Base-by-base conservation (phyloP, 2,329 filamentous ascomycete genomes). In the Trichophaea hybrida region DNA sequence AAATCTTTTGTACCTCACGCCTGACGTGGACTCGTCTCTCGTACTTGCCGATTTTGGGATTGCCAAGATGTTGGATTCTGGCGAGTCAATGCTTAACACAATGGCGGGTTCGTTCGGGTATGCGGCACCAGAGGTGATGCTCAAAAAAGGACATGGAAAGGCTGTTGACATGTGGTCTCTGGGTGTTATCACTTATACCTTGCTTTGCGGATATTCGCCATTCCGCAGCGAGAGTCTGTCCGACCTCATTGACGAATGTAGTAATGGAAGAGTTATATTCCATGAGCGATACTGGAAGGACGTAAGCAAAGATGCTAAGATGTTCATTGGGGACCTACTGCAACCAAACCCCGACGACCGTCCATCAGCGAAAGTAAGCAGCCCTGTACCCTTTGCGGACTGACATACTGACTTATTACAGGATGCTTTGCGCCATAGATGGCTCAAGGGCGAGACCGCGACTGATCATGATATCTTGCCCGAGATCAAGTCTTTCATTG, bases 101-200 rank as follows among this genome's bases (percentile, higher is more conserved):
- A 98, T 98, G 93, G 93, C 93, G 48, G 93, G 93, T 48, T 97
- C 93, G 0, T 97, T 98, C 71, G 93, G 93, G 58, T 98, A 98
- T 70, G 93, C 93, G 17, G 93, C 93, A 1, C 93, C 93, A 6
- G 93, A 98, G 73, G 90, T 98, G 61, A 98, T 98, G 93, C 78
- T 95, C 65, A 96, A 96, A 78, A 84, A 88, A 70, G 93, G 93
- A 17, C 94, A 98, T 72, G 93, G 93, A 71, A 98, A 97, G 74
- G 88, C 93, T 4, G 93, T 97, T 37, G 93, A 98, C 71, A 95
- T 98, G 88, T 98, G 93, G 93, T 97, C 93, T 2, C 80, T 98
- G 74, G 93, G 93, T 64, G 93, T 98, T 69, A 98, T 98, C 70
- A 97, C 93, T 46, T 98, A 98, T 75, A 98, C 93, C 13, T 79